Evolutionary conservation across 169 alveolate genomes (phyloP).

Genomic region (Cryptosporidium ubiquitum): DNA sequence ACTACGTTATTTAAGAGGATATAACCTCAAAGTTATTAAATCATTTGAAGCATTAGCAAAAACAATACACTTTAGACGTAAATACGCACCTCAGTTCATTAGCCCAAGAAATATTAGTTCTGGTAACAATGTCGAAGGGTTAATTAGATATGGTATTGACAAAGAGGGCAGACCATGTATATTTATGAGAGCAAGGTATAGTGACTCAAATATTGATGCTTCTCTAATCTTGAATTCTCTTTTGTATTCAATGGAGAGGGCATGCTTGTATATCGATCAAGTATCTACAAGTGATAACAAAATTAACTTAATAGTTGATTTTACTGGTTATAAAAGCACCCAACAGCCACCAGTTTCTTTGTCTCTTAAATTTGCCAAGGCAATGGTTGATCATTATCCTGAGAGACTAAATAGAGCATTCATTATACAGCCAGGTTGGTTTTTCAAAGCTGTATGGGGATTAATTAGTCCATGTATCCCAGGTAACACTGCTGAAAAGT

Average conservation of each 20-base stretch:
- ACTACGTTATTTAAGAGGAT: slow-evolving; percentile 65
- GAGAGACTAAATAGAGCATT: slow-evolving; percentile 67
- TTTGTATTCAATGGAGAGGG: slow-evolving; percentile 68
- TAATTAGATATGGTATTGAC: slow-evolving; percentile 47
- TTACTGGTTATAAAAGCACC: slow-evolving; percentile 64
- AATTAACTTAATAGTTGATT: slow-evolving; percentile 60
- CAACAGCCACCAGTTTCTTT: slow-evolving; percentile 74
- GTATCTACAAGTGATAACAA: slow-evolving; percentile 20
- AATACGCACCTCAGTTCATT: slow-evolving; percentile 71
- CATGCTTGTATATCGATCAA: slow-evolving; percentile 62
- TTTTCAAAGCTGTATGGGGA: slow-evolving; percentile 73
- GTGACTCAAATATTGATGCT: slow-evolving; percentile 56
- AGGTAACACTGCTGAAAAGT: slow-evolving; percentile 71
- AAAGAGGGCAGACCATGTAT: slow-evolving; percentile 69
- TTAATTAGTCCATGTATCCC: slow-evolving; percentile 71
- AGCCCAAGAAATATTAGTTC: slow-evolving; percentile 53
- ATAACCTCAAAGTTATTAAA: slow-evolving; percentile 53
- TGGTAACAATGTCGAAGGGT: slow-evolving; percentile 62
- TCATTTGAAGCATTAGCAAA: slow-evolving; percentile 70
- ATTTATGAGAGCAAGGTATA: slow-evolving; percentile 66
- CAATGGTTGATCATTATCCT: slow-evolving; percentile 73
- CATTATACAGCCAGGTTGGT: slow-evolving; percentile 68
- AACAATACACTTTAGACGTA: slow-evolving; percentile 69
- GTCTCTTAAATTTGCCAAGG: slow-evolving; percentile 72
- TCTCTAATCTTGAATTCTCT: slow-evolving; percentile 60